A percentile compares a stretch with the other conserved stretches of the same genome.
These are phyloP conservation scores for Solanum habrochaites DNA, from an alignment of 257 asterid genomes.

Conservation along the genomic window DNA sequence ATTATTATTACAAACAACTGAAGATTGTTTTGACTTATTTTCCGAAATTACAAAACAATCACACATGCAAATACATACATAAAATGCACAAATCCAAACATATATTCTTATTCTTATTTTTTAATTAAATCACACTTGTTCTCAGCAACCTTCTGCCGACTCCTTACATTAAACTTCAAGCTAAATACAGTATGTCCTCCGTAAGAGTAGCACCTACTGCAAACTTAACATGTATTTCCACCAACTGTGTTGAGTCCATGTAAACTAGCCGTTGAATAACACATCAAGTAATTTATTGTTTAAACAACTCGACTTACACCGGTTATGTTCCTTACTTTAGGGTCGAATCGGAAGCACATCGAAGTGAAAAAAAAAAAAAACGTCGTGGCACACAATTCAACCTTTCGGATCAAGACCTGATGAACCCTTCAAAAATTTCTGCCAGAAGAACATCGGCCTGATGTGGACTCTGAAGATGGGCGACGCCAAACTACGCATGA, in stretches of 20 bases:
- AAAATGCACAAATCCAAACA: background rate
- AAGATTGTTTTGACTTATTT: background rate
- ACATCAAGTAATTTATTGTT: slow-evolving; percentile 17
- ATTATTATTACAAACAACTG: background rate
- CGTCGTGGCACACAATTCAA: slow-evolving; percentile 6
- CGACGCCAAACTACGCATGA: slow-evolving; percentile 11
- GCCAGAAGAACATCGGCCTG: slow-evolving; percentile 15
- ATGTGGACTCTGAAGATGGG: slow-evolving; percentile 17
- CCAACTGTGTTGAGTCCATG: slow-evolving; percentile 22
- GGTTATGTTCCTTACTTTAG: background rate
- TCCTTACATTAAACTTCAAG: slow-evolving; percentile 19
- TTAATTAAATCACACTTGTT: background rate
- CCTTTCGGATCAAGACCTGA: slow-evolving; percentile 6
- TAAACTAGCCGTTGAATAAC: slow-evolving; percentile 20
- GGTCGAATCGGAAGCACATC: slow-evolving; percentile 17
- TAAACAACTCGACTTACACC: background rate
- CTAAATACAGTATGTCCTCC: slow-evolving; percentile 19
- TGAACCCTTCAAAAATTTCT: slow-evolving; percentile 7
- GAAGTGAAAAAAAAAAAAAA: slow-evolving; percentile 8
- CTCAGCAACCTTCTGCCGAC: background rate
- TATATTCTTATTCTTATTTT: background rate
- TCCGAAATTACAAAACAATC: background rate
- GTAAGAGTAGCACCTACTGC: slow-evolving; percentile 28
- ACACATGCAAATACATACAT: background rate
- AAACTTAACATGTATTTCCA: slow-evolving; percentile 15